Evolutionary conservation across 805 yeast species (phyloP), one percentile per base, ranked within the genome.

Genomic region (Wickerhamiella domercqiae): DNA sequence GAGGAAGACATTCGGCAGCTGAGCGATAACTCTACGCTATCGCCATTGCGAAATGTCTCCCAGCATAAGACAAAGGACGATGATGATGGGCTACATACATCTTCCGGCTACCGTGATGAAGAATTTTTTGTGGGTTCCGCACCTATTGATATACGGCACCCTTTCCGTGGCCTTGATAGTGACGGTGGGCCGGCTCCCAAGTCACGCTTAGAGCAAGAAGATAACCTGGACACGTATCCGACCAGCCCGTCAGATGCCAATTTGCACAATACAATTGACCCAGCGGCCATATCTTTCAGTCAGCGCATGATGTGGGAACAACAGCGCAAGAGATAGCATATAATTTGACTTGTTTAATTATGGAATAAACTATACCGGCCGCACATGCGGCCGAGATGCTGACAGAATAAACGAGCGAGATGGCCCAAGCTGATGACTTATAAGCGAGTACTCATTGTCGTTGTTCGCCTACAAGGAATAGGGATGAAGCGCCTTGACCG

Each of bases 261-360:
- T 5, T 7, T 17, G 16, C 20, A 17, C 13, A 21, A 22, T n/a
- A 37, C 34, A 15, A 24, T 46, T 3, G 45, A 46, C 20, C 50
- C 48, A 2, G 39, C 43, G n/a, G 32, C 39, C 7, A 47, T 50
- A 51, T 47, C 51, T 28, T 48, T 50, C 39, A 45, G 50, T 36
- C 51, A 47, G 39, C 48, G 53, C 9, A 47, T 48, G 47, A 49
- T 45, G 15, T 48, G 50, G 50, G 53, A 50, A 21, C 41, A 43
- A 13, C 42, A 39, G 14, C 42, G 38, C 25, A 28, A 26, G 33
- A 13, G 21, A 30, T 30, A 18, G 19, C 19, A 9, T n/a, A 9
- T 15, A 30, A 18, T 30, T 16, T 15, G 19, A 29, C 15, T 16
- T 28, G 16, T 14, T 28, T 28, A 14, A 28, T 28, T 28, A 28